Base-by-base conservation (phyloP, 495 filamentous ascomycete species). In the Patellaria atrata region DNA sequence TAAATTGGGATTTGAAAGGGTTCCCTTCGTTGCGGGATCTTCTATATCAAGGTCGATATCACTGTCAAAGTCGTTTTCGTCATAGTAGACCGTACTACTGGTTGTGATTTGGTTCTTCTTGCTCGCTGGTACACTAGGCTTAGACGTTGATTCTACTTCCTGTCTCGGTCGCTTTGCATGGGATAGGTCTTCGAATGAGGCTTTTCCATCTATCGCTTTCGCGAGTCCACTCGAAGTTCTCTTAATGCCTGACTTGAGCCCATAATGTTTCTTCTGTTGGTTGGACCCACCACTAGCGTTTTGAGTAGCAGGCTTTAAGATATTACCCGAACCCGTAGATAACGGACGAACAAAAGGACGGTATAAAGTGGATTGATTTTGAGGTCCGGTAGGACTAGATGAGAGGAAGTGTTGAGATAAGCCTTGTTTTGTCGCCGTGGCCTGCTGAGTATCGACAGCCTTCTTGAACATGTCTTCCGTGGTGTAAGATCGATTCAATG, bases 11-110 rank as follows among this genome's bases (percentile, higher is more conserved):
- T 65, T 63, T 11, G 61, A 51, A 35, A 69, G 68, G 37, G 35
- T 40, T 13, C 33, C 39, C 30, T 57, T 59, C 1, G 47, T 38
- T 0, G 48, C 42, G 0, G 56, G 56, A 33, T 59, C 47, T 31
- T 80, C 72, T 11, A 79, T 48, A 28, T 81, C 70, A 6, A 80
- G 54, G 20, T 77, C 69, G 2, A 65, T 57, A 39, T 82, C 76
- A 39, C 77, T 71, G 43, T 75, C 75, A 47, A 82, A 79, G 40
- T 82, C 79, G 33, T 73, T 64, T 31, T 75, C 71, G 33, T 63
- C 62, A 43, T 72, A 67, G 37, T 63, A 63, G 10, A 75, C 61
- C 5, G 18, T 53, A 22, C 26, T 14, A 21, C 23, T 22, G 5
- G 35, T 18, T 1, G 31, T 24, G 9, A 30, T 26, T 17, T 33